A percentile compares a stretch with the other conserved stretches of the same genome.
Evolutionary conservation across 2,329 filamentous ascomycete species (phyloP).

Genomic region (Botrytis aclada): DNA sequence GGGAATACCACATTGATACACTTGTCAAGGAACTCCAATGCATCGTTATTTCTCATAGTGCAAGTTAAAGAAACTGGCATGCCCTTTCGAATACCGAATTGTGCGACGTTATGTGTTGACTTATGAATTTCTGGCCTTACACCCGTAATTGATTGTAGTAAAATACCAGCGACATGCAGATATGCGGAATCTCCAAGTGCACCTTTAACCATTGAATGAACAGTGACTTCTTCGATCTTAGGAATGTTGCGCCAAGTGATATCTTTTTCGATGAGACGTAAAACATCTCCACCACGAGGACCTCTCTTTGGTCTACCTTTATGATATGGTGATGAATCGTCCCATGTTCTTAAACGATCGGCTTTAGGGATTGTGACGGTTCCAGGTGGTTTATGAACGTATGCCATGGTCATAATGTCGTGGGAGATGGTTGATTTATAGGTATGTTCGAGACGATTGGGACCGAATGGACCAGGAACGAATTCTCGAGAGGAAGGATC

Average conservation of each 20-base stretch:
- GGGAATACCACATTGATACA: constrained; percentile 86
- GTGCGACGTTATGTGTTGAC: constrained; percentile 66
- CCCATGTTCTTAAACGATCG: constrained; percentile 79
- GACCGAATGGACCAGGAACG: constrained; percentile 84
- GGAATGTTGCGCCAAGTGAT: constrained; percentile 84
- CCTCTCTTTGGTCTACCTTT: constrained; percentile 83
- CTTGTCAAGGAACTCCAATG: constrained; percentile 89
- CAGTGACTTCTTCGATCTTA: constrained; percentile 72
- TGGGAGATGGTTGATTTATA: constrained; percentile 82
- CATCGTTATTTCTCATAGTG: constrained; percentile 73
- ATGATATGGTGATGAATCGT: constrained; percentile 89
- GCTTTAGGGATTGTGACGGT: constrained; percentile 53
- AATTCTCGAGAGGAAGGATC: constrained; percentile 87
- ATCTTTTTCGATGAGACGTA: constrained; percentile 69
- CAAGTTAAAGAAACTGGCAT: constrained; percentile 73
- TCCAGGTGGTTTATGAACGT: constrained; percentile 81
- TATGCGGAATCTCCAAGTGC: constrained; percentile 69
- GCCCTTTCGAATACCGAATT: constrained; percentile 71
- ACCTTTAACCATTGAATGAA: constrained; percentile 70
- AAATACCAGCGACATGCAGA: constrained; percentile 78
- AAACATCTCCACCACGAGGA: constrained; percentile 72
- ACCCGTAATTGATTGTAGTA: constrained; percentile 82
- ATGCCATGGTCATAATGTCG: constrained; percentile 85
- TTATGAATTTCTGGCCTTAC: constrained; percentile 67
- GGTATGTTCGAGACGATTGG: constrained; percentile 84